Base-by-base conservation (phyloP, 495 filamentous ascomycete genomes). In the Penicillium goetzii region DNA sequence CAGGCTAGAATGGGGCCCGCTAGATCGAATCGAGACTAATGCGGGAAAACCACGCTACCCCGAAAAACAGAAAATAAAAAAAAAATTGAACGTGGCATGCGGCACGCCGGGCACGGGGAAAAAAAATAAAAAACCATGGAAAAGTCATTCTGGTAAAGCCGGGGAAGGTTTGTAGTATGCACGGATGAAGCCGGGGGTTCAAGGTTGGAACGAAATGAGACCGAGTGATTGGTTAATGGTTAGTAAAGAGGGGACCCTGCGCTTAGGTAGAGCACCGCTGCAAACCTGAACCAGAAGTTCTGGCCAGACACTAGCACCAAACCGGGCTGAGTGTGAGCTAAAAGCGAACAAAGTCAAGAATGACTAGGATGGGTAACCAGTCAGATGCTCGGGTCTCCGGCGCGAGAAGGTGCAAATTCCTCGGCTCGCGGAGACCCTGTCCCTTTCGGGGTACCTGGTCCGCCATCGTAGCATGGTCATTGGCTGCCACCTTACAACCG, bases 311-410 rank as follows among this genome's bases (percentile, higher is more conserved):
- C 43, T 47, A 47, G 7, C 0, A 1, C 21, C 10, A 14, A 25
- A 47, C 3, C 6, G 19, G 43, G 9, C 10, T 17, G 43, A 25
- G 50, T 15, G 4, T 32, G 14, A 53, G 50, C n/a, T 53, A 53
- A 19, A 30, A 19, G 14, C 21, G 45, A 50, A 50, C 45, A 50
- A 50, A 50, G 45, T 50, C 45, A 4, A 50, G 45, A 17, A 21
- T 3, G 15, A 50, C 8, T 19, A 2, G n/a, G n/a, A 49, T 11
- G n/a, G 43, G 11, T 12, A 38, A 49, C 68, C 68, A 68, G 60
- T 60, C 62, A 70, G 62, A 60, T 51, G 32, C 62, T 65, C 65
- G 68, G 61, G 62, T 56, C 41, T 52, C 40, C 40, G 40, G 40
- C 17, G 3, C 0, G 0, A 19, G 17, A 15, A 19, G 8, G 8